Percentiles rank a stretch among this genome's conserved stretches.
These are phyloP conservation scores for Biscogniauxia marginata DNA, from an alignment of 2,329 filamentous ascomycete genomes.

Conservation along the genomic window DNA sequence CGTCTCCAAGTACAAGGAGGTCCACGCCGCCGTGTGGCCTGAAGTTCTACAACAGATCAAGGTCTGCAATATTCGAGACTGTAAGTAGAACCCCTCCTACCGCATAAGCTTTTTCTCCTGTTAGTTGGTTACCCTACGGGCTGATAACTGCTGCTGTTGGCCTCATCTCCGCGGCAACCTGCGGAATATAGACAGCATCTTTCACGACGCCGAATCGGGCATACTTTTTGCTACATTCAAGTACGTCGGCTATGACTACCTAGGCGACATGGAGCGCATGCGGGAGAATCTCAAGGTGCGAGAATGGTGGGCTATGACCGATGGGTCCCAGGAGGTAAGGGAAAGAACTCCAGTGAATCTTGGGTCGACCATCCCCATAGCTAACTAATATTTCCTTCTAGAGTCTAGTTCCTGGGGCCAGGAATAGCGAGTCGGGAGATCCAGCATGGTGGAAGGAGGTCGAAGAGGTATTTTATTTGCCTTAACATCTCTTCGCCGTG, in stretches of 20 bases:
- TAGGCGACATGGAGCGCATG: slow-evolving; percentile 75
- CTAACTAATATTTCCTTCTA: slow-evolving; percentile 3
- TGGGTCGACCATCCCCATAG: no score
- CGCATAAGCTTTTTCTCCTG: background rate
- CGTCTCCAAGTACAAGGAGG: slow-evolving; percentile 69
- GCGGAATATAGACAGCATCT: slow-evolving; percentile 62
- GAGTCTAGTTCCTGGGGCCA: slow-evolving; percentile 56
- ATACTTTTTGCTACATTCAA: slow-evolving; percentile 76
- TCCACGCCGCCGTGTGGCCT: slow-evolving; percentile 73
- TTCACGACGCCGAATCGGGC: slow-evolving; percentile 59
- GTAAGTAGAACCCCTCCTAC: slow-evolving; percentile 41
- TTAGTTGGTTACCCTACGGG: background rate
- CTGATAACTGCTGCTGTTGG: background rate
- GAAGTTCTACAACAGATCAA: slow-evolving; percentile 75
- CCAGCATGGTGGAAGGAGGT: slow-evolving; percentile 68
- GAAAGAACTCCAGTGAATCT: background rate
- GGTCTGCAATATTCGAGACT: slow-evolving; percentile 72
- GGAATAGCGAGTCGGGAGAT: slow-evolving; percentile 56
- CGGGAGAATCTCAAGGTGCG: slow-evolving; percentile 68
- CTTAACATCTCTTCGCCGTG: slow-evolving; percentile 38
- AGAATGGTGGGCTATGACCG: slow-evolving; percentile 81
- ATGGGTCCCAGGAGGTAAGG: slow-evolving; percentile 65
- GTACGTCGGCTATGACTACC: slow-evolving; percentile 72
- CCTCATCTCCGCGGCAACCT: background rate
- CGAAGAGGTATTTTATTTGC: slow-evolving; percentile 66